Base-by-base conservation (phyloP, 148 eudicot genomes). In the Cornus kousa region DNA sequence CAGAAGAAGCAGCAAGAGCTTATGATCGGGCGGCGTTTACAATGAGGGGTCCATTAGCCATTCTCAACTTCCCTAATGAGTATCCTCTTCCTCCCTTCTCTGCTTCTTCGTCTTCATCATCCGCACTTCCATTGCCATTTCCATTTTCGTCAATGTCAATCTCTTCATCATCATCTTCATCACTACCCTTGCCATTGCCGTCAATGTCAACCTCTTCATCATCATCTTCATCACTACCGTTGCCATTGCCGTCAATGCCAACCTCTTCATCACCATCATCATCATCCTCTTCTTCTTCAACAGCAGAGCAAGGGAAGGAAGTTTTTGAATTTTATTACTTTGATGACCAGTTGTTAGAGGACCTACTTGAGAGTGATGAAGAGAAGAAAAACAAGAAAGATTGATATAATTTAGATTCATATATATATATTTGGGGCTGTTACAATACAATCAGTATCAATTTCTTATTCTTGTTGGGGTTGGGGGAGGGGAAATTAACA, bases 1-100 rank as follows among this genome's bases (percentile, higher is more conserved):
- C 87, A 0, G 89, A 84, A 70, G 89, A 79, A 23, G 89, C 89
- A 0, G 89, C 89, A 19, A 69, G 87, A 39, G 89, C 89, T 16
- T 84, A 86, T 37, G 89, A 86, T 55, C 77, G 82, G 31, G 87
- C 85, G 0, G 89, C 87, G 1, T 86, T 69, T 20, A 19, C 74
- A 9, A 70, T 86, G 14, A 84, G 89, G 79, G 89, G 87, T 37
- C 85, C 81, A 39, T 80, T 84, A n/a, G 89, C 89, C 14, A 86
- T 86, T 28, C 77, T 86, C 5, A 86, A 86, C 13, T 86, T 86
- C 57, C 87, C 89, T 9, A 80, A 86, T 59, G 88, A 86, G 10
- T 87, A 82, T 43, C 80, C 37, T 7, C 14, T 37, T 19, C 53
- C 73, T 17, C 9, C 20, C 13, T 28, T 17, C 10, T 37, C 73